Conservation (phyloP, 495 filamentous ascomycete species). For the Penicillium pancosmium region DNA sequence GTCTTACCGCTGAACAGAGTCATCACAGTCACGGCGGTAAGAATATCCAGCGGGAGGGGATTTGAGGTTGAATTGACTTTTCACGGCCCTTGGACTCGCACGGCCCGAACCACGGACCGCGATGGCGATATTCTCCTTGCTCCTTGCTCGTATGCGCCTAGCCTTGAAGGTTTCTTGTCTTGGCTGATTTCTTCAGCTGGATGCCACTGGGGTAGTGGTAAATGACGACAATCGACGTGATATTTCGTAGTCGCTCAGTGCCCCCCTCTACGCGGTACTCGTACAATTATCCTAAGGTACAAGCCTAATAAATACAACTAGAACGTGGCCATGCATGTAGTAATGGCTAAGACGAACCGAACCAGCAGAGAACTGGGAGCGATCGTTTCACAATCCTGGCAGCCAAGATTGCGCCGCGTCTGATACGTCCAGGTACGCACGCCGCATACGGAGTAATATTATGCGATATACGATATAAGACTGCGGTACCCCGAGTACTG, state of each 20-base stretch:
- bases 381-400: conserved; percentile 1
- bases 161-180: neutral
- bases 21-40: neutral
- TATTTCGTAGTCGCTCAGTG: neutral
- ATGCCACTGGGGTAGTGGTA: neutral
- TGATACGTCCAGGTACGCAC: neutral
- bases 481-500: no score
- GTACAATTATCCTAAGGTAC: no score
- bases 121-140: conserved; percentile 2
- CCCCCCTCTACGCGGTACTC: neutral
- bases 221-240: neutral
- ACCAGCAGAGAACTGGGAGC: neutral
- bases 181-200: neutral
- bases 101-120: conserved; percentile 14
- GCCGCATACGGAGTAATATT: no score
- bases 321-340: neutral
- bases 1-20: neutral
- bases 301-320: neutral
- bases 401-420: neutral
- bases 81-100: conserved; percentile 2
- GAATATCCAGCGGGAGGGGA: neutral
- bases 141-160: conserved; percentile 1
- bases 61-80: conserved; percentile 11
- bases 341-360: neutral
- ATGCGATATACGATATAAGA: no score